A percentile compares a stretch with the other conserved stretches of the same genome.
Conservation (phyloP, 2,329 filamentous ascomycete genomes). For the Sarocladium kiliense region DNA sequence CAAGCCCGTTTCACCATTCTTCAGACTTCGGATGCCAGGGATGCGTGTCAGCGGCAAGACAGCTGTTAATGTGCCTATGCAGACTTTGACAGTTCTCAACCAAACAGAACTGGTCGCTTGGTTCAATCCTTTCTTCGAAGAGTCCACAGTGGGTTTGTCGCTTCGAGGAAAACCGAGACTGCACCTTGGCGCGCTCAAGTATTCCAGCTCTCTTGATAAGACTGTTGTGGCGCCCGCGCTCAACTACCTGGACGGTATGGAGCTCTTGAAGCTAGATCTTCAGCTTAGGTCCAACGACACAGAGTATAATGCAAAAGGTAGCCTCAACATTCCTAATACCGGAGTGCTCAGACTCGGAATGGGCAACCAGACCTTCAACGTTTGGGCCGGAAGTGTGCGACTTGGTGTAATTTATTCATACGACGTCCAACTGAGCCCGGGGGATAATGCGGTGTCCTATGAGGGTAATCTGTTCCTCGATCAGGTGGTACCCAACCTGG, state of each 20-base stretch:
- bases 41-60: constrained; percentile 30
- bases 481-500: constrained; percentile 33
- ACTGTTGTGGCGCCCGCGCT: constrained; percentile 34
- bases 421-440: constrained; percentile 33
- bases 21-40: constrained; percentile 23
- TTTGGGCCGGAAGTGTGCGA: constrained; percentile 32
- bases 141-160: constrained; percentile 29
- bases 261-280: constrained; percentile 31
- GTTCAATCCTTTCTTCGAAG: constrained; percentile 35
- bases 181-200: constrained; percentile 33
- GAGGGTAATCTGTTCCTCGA: constrained; percentile 36
- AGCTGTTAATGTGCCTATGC: constrained; percentile 25
- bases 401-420: constrained; percentile 33
- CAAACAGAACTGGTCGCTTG: constrained; percentile 32
- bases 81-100: constrained; percentile 30
- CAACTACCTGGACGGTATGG: constrained; percentile 33
- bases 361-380: constrained; percentile 40
- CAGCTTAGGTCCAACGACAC: constrained; percentile 30
- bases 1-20: constrained; percentile 18
- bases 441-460: constrained; percentile 36
- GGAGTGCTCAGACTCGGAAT: constrained; percentile 37
- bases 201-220: constrained; percentile 33
- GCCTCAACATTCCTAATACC: constrained; percentile 38
- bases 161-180: constrained; percentile 30
- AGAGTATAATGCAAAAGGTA: constrained; percentile 37